phyloP scores from a whole-genome alignment of 345 rosid species.

The Eucalyptus cloeziana region DNA sequence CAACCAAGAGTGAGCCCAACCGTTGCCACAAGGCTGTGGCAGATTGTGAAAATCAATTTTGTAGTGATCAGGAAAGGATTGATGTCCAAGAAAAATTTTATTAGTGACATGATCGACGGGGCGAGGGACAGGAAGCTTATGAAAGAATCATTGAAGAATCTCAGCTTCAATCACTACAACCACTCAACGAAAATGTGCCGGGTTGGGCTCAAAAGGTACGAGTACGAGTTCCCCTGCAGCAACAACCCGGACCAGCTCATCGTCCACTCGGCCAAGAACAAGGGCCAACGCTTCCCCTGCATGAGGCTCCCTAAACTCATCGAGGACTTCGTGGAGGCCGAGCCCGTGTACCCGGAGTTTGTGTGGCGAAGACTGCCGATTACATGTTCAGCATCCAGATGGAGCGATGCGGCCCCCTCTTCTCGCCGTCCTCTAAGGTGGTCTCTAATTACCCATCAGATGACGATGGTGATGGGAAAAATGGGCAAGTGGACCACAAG shows the following conservation, averaged over 20 bases:
- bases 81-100: not conserved
- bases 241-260: not conserved
- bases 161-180: not conserved
- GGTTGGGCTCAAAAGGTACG: not conserved
- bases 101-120: not conserved
- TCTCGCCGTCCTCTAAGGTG: not conserved
- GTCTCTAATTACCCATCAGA: not conserved
- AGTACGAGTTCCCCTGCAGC: not conserved
- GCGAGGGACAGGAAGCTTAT: not conserved
- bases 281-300: not conserved
- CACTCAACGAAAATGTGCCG: not conserved
- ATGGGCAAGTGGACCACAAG: not conserved
- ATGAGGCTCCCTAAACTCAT: not conserved
- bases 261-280: not conserved
- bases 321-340: not conserved
- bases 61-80: not conserved
- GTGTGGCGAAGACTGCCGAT: not conserved
- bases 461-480: not conserved
- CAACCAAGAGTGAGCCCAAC: not conserved
- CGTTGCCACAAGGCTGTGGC: not conserved
- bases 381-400: not conserved
- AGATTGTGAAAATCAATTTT: not conserved
- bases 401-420: not conserved
- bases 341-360: not conserved
- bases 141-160: not conserved